Evolutionary conservation across 2,329 filamentous ascomycete genomes (phyloP), one percentile per base, ranked within the genome.

Genomic region (Nigrospora sphaerica): DNA sequence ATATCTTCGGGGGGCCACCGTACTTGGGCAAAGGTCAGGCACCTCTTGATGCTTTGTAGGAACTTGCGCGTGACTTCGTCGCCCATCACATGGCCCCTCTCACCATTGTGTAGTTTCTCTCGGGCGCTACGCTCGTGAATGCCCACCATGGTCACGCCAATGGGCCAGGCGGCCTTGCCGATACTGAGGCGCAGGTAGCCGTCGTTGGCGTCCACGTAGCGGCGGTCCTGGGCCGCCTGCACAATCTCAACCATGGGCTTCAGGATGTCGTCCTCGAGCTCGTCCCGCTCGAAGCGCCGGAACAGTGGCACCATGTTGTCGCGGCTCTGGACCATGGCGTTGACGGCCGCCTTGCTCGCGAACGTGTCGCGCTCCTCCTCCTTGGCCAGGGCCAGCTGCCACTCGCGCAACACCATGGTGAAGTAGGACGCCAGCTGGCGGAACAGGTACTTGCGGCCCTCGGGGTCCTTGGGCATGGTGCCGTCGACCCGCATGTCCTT

Each of bases 111-210:
- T 49, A 98, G 72, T 70, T 98, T 98, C 70, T 98, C 93, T 52
- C 93, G 81, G 17, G 93, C 92, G 55, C 86, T 93, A 61, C 93
- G 83, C 74, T 97, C 93, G 78, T 98, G 93, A 58, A 98, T 98
- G 74, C 93, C 93, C 60, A 98, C 93, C 93, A 97, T 98, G 65
- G 93, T 98, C 35, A 98, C 93, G 68, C 93, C 93, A 60, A 98
- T 98, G 19, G 93, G 93, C 93, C 93, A 98, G 14, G 93, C 93
- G 55, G 90, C 91, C 71, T 95, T 95, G 53, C 90, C 90, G 60
- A 98, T 98, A 63, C 88, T 95, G 46, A 98, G 74, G 45, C 88
- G 78, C 50, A 98, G 73, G 65, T 98, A 98, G 0, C 89, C 91
- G 63, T 98, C 88, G 62, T 97, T 97, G 32, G 93, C 93, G 67